A percentile compares a stretch with the other conserved stretches of the same genome.
Evolutionary conservation across 1,139 yeast species (phyloP).

Genomic region (Kluyveromyces sp.): DNA sequence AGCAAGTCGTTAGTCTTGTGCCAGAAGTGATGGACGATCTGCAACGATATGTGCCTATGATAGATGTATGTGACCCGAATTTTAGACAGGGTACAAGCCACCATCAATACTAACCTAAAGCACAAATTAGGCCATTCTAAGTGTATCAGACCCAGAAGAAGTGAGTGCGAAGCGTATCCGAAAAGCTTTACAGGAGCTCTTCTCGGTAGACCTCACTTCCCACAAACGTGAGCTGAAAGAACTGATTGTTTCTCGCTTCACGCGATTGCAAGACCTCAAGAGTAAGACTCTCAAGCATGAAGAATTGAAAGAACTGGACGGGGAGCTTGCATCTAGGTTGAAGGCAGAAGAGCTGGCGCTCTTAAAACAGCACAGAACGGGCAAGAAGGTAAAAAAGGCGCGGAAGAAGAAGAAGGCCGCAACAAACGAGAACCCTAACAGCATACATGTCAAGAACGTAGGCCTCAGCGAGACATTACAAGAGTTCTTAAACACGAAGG

Average conservation of each 20-base stretch:
- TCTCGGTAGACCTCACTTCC: constrained; percentile 47
- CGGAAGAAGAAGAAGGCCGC: constrained; percentile 27
- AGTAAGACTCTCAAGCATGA: constrained; percentile 24
- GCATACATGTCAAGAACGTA: constrained; percentile 22
- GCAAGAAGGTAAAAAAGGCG: constrained; percentile 13
- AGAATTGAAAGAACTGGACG: constrained; percentile 32
- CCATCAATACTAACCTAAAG: not conserved
- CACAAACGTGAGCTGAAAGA: constrained; percentile 56
- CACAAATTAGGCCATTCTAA: constrained; percentile 51
- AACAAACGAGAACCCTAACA: constrained; percentile 16
- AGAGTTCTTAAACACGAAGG: constrained; percentile 39
- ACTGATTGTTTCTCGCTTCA: constrained; percentile 54
- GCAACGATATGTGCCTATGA: constrained; percentile 50
- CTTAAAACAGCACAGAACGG: constrained; percentile 10
- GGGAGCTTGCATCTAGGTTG: constrained; percentile 23
- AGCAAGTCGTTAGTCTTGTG: too few relatives aligned
- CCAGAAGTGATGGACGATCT: constrained; percentile 8
- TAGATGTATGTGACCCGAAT: constrained; percentile 47
- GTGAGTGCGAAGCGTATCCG: constrained; percentile 69
- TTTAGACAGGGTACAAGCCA: not conserved
- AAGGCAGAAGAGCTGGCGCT: constrained; percentile 10
- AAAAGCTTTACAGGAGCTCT: constrained; percentile 61
- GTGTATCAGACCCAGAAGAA: constrained; percentile 66
- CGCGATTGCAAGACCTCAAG: constrained; percentile 36
- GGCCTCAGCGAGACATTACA: constrained; percentile 47